Conservation (phyloP, 2,329 filamentous ascomycete species). For the Stromatinia cepivora region DNA sequence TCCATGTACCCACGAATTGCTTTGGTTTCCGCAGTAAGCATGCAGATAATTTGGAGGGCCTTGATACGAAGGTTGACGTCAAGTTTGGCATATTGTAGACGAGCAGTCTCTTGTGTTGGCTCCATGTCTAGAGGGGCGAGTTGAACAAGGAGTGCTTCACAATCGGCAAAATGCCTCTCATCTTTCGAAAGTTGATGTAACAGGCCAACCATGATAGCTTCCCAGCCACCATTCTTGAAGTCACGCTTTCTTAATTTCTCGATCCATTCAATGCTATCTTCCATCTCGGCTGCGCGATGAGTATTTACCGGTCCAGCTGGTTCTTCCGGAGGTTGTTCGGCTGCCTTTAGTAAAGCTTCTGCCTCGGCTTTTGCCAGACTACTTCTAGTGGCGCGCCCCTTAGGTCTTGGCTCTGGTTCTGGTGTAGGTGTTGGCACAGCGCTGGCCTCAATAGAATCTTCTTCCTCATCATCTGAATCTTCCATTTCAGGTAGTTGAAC, state of each 20-base stretch:
- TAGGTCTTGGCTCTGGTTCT: conserved; percentile 68
- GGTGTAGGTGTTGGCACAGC: conserved; percentile 59
- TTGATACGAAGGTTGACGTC: conserved; percentile 81
- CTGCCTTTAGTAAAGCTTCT: conserved; percentile 59
- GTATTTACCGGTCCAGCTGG: conserved; percentile 50
- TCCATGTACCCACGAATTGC: conserved; percentile 86
- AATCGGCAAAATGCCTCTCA: conserved; percentile 66
- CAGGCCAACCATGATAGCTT: conserved; percentile 83
- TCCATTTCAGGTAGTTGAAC: conserved; percentile 76
- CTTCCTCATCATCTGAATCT: conserved; percentile 64
- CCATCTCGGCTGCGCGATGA: conserved; percentile 74
- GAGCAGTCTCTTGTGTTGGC: conserved; percentile 72
- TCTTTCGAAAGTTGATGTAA: conserved; percentile 81
- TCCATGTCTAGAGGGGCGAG: conserved; percentile 79
- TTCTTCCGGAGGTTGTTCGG: conserved; percentile 42
- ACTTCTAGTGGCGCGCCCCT: conserved; percentile 75
- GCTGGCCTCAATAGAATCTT: conserved; percentile 60
- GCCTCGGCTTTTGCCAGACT: conserved; percentile 81
- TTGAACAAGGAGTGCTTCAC: conserved; percentile 75
- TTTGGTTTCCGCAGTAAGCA: conserved; percentile 83
- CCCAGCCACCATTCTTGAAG: conserved; percentile 87
- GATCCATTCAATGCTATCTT: conserved; percentile 77
- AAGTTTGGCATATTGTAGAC: conserved; percentile 69
- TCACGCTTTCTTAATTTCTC: conserved; percentile 79
- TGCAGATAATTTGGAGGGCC: conserved; percentile 80